Base-by-base conservation (phyloP, 148 eudicot species). In the Pharnaceum exiguum region DNA sequence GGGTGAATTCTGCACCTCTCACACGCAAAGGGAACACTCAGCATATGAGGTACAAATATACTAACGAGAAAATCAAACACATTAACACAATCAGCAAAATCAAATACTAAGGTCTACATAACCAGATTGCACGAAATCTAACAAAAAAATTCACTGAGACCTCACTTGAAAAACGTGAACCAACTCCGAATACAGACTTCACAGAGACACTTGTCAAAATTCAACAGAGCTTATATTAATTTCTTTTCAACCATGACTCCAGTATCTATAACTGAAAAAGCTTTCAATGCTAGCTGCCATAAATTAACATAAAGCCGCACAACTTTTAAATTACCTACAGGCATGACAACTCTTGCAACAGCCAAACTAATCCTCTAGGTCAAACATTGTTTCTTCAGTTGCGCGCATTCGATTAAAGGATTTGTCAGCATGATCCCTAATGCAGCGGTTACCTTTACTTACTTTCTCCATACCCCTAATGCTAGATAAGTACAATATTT, bases 371-470 rank as follows among this genome's bases (percentile, higher is more conserved):
- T 40, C 51, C 24, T 25, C 50, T 22, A 58, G 33, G 71, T 67
- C 64, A 66, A 67, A 15, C 53, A 59, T n/a, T 49, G 30, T 45
- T 59, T 43, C 38, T 50, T 49, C 45, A 18, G 63, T 59, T 67
- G 40, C 65, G 59, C 59, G 57, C n/a, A n/a, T n/a, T n/a, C 40
- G 33, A 67, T 36, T 48, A 22, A 38, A 2, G 37, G 50, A 27
- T 51, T 58, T 42, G 31, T 51, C 37, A 4, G 12, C 59, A 67
- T 42, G 54, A 40, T 21, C 38, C 55, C 68, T 36, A 55, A 35
- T 46, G 35, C 51, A 57, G 9, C 22, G 51, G 57, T 21, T 37
- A 67, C n/a, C 51, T 43, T 29, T 18, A 3, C 21, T 39, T n/a
- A 6, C 54, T 18, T 39, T 62, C 27, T 25, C 43, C 51, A 21